Conservation (phyloP, 352 stramenopile genomes). For the Phytophthora fragariae region DNA sequence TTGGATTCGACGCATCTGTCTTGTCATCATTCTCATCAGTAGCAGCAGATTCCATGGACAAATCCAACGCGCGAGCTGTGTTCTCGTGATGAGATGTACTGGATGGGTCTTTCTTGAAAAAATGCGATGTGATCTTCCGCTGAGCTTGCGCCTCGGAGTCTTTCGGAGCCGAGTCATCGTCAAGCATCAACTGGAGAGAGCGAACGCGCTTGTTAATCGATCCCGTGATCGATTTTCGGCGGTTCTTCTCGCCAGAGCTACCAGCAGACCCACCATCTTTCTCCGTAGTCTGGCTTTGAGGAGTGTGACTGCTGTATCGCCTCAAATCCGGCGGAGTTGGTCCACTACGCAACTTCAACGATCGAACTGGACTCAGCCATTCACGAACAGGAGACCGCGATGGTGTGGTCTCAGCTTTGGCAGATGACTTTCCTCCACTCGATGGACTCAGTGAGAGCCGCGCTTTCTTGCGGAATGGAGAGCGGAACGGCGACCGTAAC, state of each 20-base stretch:
- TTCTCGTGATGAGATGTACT: slow-evolving; percentile 15
- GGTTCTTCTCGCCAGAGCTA: slow-evolving; percentile 31
- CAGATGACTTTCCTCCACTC: slow-evolving; percentile 16
- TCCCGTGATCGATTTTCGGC: slow-evolving; percentile 37
- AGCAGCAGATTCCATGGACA: slow-evolving; percentile 38
- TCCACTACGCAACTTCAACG: slow-evolving; percentile 43
- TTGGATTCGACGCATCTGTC: slow-evolving; percentile 12
- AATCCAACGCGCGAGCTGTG: slow-evolving; percentile 27
- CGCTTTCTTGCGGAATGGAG: slow-evolving; percentile 79
- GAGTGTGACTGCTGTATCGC: slow-evolving; percentile 28
- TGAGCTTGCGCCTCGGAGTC: slow-evolving; percentile 21
- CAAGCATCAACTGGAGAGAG: slow-evolving; percentile 80
- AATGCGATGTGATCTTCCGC: slow-evolving; percentile 51
- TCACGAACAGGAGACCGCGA: slow-evolving; percentile 52
- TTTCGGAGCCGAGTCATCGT: slow-evolving; percentile 53
- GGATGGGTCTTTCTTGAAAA: slow-evolving; percentile 46
- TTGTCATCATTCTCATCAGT: slow-evolving; percentile 25
- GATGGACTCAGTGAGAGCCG: slow-evolving; percentile 47
- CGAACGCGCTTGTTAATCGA: slow-evolving; percentile 78
- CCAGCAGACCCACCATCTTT: slow-evolving; percentile 18
- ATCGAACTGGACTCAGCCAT: slow-evolving; percentile 72
- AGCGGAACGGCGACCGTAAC: slow-evolving; percentile 81
- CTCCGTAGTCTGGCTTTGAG: slow-evolving; percentile 25
- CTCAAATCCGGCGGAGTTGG: slow-evolving; percentile 49
- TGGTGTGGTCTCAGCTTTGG: slow-evolving; percentile 20